Conservation (phyloP, 208 protist genomes). For the Trypanosoma congolense region DNA sequence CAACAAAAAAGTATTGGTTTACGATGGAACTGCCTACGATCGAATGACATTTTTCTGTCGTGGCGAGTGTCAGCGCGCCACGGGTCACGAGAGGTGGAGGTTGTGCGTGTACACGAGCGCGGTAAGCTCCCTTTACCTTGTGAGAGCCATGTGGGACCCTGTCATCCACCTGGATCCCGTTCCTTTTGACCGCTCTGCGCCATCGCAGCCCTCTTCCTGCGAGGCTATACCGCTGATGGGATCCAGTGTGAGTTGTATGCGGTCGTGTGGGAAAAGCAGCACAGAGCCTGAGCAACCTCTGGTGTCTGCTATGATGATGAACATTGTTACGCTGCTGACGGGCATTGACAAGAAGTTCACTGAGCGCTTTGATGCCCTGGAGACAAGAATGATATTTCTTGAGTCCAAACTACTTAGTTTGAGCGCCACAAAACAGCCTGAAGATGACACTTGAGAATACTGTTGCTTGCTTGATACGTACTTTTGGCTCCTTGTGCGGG, state of each 20-base stretch:
- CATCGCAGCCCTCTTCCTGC: constrained; percentile 42
- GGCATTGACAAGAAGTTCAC: constrained; percentile 17
- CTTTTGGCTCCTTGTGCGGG: constrained; percentile 3
- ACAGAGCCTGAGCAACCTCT: constrained; percentile 13
- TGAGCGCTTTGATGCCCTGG: constrained; percentile 13
- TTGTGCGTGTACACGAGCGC: constrained; percentile 51
- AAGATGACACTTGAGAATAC: constrained; percentile 2
- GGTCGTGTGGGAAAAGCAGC: background rate
- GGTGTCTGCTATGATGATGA: constrained; percentile 3
- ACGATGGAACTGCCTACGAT: constrained; percentile 43
- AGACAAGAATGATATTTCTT: constrained; percentile 9
- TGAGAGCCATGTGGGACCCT: constrained; percentile 69
- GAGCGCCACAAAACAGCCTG: background rate
- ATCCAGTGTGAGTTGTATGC: constrained; percentile 33
- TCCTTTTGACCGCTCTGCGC: constrained; percentile 31
- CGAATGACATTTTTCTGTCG: constrained; percentile 67
- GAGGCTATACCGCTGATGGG: constrained; percentile 32
- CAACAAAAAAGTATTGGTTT: constrained; percentile 48
- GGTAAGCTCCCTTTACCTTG: constrained; percentile 34
- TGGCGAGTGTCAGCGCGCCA: constrained; percentile 49
- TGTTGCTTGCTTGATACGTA: constrained; percentile 4
- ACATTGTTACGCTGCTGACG: constrained; percentile 9
- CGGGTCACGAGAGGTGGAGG: constrained; percentile 57
- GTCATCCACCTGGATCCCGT: constrained; percentile 64
- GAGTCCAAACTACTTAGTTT: constrained; percentile 11